Base-by-base conservation (phyloP, 2,329 filamentous ascomycete species). In the Fusarium neocosmosporiellum region DNA sequence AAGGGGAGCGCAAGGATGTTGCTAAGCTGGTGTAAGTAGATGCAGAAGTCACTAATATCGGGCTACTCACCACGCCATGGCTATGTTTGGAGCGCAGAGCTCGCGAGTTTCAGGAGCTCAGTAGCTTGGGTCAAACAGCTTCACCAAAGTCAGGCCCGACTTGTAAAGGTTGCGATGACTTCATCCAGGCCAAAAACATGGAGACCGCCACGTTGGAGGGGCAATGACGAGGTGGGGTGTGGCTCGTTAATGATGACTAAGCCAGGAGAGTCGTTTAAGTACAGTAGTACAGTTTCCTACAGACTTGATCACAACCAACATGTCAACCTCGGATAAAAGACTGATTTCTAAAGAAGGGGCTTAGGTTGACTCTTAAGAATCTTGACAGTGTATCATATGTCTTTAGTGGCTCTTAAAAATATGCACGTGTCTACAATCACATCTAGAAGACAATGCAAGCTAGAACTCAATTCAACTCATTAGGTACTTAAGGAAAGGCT, bases 1-100 rank as follows among this genome's bases (percentile, higher is more conserved):
- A 98, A 98, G 10, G 96, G 95, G 71, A 98, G 87, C 80, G 92
- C 90, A 64, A 97, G 88, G 72, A 93, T 90, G 81, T 91, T 92
- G 75, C 80, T 81, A 16, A 79, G 59, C 27, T 50, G 46, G 13
- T 14, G 57, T 77, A 9, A 77, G 72, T 39, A 48, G 7, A 22
- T 53, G 2, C 4, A 16, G 31, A 31, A 14, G 20, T 24, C 20
- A 33, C 22, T 11, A n/a, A 27, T 31, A n/a, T 20, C 2, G 10
- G 5, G 27, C 18, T 31, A 64, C 78, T 69, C 70, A 80, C 79
- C 74, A 77, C 58, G 78, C 65, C 79, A 80, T 80, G 70, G 66
- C 46, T 66, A 39, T 48, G 59, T 33, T 69, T 62, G 37, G 20
- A 63, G 66, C 46, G 41, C 69, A 27, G 33, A 59, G n/a, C 36